phyloP scores from a whole-genome alignment of 768 basidiomycete genomes.

The Panellus pusillus region DNA sequence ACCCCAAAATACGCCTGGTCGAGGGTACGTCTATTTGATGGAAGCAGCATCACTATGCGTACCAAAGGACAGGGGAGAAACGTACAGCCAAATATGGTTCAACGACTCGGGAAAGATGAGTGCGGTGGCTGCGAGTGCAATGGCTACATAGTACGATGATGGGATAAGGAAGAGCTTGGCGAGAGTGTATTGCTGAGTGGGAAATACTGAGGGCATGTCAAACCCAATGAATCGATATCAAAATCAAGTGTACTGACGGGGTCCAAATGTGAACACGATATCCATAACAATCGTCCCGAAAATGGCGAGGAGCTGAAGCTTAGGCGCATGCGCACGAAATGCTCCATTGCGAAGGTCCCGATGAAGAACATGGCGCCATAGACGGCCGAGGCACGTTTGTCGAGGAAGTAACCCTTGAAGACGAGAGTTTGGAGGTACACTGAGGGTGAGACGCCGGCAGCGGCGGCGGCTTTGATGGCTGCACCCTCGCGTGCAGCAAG shows the following conservation, averaged over 20 bases:
- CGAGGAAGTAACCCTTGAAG: slow-evolving; percentile 43
- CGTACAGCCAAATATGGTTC: slow-evolving; percentile 43
- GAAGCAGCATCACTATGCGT: too few species aligned
- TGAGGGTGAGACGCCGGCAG: background rate
- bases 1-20: slow-evolving; percentile 15
- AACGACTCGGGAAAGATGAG: slow-evolving; percentile 46
- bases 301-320: slow-evolving; percentile 39
- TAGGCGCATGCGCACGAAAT: slow-evolving; percentile 40
- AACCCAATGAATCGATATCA: too few species aligned
- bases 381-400: slow-evolving; percentile 42
- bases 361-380: slow-evolving; percentile 46
- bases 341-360: slow-evolving; percentile 39
- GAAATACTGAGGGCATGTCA: slow-evolving; percentile 32
- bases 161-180: slow-evolving; percentile 42
- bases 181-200: slow-evolving; percentile 39
- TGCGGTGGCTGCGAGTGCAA: slow-evolving; percentile 37
- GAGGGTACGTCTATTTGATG: slow-evolving; percentile 13
- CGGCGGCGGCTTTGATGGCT: slow-evolving; percentile 15
- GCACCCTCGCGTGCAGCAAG: slow-evolving; percentile 35
- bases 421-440: slow-evolving; percentile 31
- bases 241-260: slow-evolving; percentile 2
- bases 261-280: slow-evolving; percentile 28
- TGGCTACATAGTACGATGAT: slow-evolving; percentile 38
- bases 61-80: background rate
- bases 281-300: slow-evolving; percentile 47